Base-by-base conservation (phyloP, 805 yeast species). In the Metschnikowia proteae region DNA sequence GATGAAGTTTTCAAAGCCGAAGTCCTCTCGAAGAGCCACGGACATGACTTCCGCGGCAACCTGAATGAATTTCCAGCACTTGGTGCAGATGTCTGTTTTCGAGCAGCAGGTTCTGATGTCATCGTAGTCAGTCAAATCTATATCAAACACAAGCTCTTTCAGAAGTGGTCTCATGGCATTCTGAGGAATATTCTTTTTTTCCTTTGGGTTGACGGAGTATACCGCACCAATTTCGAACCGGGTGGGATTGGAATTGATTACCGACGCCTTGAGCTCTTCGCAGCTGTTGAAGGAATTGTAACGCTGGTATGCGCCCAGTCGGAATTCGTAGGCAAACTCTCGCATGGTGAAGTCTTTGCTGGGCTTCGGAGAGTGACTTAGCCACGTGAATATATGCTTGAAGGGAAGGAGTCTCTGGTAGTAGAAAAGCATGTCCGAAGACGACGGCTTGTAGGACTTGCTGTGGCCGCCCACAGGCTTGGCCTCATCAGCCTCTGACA, bases 41-140 rank as follows among this genome's bases (percentile, higher is more conserved):
- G 86, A 88, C 51, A 94, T 70, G 41, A 91, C 80, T 59, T 82
- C 79, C 49, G 90, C 80, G 1, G 97, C 97, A 26, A 91, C 80
- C 22, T 85, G 82, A 51, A 94, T 88, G 62, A 91, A 94, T 52
- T 81, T 83, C 99, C 99, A 94, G 72, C 99, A 94, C 64, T 86
- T 88, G 32, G 67, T 70, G 66, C 99, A 94, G 46, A 94, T 90
- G 33, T 75, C 78, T 1, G 96, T 89, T 38, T 86, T 91, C 9
- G 82, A 72, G 65, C 99, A 94, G 67, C 99, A 94, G 0, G 97
- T 92, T 69, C 99, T 82, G 57, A 88, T 80, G 26, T 84, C 86
- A 67, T 92, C 98, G 65, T 94, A 94, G 71, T 94, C 99, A 26
- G 97, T 94, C 75, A 94, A 81, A 84, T 94, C 99, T 55, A 94